These are phyloP conservation scores for Lagenaria siceraria DNA, from an alignment of 306 rosid species.

Conservation along the genomic window DNA sequence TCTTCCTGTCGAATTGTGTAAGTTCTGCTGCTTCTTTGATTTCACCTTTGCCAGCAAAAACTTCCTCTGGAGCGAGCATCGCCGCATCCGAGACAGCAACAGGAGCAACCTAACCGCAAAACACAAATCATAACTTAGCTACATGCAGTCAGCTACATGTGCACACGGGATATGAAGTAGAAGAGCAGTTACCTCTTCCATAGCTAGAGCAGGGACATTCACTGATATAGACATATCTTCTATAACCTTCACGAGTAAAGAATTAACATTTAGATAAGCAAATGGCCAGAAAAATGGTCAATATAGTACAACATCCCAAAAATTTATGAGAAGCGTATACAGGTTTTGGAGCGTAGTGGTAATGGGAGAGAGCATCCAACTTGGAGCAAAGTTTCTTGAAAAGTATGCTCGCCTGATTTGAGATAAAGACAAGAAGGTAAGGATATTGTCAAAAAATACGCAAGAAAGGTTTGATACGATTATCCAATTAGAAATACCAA, in stretches of 20 bases:
- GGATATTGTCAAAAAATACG: not conserved
- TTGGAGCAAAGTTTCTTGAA: constrained; percentile 65
- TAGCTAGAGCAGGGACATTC: constrained; percentile 89
- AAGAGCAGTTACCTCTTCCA: constrained; percentile 77
- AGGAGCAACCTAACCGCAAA: constrained; percentile 70
- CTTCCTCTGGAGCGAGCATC: constrained; percentile 98
- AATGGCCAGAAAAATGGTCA: not conserved
- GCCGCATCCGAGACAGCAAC: constrained; percentile 94
- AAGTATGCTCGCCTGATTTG: constrained; percentile 62
- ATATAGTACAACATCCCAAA: not conserved
- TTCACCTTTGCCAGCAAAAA: constrained; percentile 85
- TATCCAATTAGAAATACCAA: not conserved
- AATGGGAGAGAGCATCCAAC: constrained; percentile 94
- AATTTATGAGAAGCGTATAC: constrained; percentile 36
- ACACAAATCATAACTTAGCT: constrained; percentile 17
- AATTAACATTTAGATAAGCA: constrained; percentile 11
- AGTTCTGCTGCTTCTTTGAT: constrained; percentile 83
- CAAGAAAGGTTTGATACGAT: not conserved
- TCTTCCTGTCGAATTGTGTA: constrained; percentile 76
- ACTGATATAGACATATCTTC: constrained; percentile 75
- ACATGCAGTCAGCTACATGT: not conserved
- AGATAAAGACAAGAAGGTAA: constrained; percentile 15
- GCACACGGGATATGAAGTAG: not conserved
- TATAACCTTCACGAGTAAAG: constrained; percentile 45
- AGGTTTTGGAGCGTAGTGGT: constrained; percentile 87